These are phyloP conservation scores for Discostella stelligeroides DNA, from an alignment of 108 stramenopile species.

Conservation along the genomic window DNA sequence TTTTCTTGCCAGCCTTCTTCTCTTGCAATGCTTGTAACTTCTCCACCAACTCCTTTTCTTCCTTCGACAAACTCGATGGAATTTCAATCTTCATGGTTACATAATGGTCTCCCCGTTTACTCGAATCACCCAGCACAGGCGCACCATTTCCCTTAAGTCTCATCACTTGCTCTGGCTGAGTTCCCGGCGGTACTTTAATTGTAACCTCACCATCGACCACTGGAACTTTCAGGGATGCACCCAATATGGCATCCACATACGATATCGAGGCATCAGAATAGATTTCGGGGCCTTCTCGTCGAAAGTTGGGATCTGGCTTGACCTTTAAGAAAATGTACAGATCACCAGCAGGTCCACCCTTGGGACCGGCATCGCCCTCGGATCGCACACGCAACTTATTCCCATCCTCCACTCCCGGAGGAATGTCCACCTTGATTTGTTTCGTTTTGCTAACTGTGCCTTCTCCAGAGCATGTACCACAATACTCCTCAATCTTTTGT, in stretches of 20 bases:
- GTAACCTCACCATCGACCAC: slow-evolving; percentile 96
- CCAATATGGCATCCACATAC: slow-evolving; percentile 95
- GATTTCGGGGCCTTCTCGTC: slow-evolving; percentile 94
- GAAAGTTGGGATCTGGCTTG: slow-evolving; percentile 88
- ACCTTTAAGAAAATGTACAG: slow-evolving; percentile 96
- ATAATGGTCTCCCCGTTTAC: slow-evolving; percentile 92
- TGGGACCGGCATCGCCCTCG: slow-evolving; percentile 95
- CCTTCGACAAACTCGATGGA: slow-evolving; percentile 88
- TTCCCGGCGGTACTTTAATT: slow-evolving; percentile 95
- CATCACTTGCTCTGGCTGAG: slow-evolving; percentile 97
- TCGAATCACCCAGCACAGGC: slow-evolving; percentile 79
- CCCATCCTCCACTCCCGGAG: slow-evolving; percentile 95
- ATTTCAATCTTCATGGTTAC: slow-evolving; percentile 95
- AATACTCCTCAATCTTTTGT: slow-evolving; percentile 92
- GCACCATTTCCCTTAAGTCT: slow-evolving; percentile 92
- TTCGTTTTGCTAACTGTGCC: slow-evolving; percentile 92
- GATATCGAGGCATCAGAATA: slow-evolving; percentile 87
- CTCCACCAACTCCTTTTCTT: slow-evolving; percentile 87
- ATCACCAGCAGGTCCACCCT: slow-evolving; percentile 94
- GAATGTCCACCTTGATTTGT: slow-evolving; percentile 96
- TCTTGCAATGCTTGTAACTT: slow-evolving; percentile 79
- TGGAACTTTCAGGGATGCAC: slow-evolving; percentile 87
- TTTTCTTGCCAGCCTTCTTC: slow-evolving; percentile 63
- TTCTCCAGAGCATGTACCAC: slow-evolving; percentile 92
- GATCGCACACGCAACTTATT: slow-evolving; percentile 94